phyloP scores from a whole-genome alignment of 1,139 yeast genomes.

The Yamadazyma kanchanaburiensis region DNA sequence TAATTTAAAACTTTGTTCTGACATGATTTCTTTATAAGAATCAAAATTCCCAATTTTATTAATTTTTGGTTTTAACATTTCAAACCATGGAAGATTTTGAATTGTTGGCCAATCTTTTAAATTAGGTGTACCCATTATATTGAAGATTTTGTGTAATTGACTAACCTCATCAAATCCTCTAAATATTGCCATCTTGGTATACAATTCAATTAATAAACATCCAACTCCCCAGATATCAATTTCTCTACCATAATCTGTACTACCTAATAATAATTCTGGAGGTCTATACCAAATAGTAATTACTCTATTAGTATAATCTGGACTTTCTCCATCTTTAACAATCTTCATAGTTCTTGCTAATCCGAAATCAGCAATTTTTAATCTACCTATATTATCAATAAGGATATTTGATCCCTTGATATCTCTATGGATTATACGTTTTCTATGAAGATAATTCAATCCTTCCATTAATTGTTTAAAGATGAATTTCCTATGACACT shows the following conservation, averaged over 20 bases:
- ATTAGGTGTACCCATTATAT: slow-evolving; percentile 84
- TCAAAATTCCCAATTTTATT: slow-evolving; percentile 48
- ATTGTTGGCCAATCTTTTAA: slow-evolving; percentile 75
- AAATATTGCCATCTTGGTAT: slow-evolving; percentile 71
- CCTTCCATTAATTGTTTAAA: slow-evolving; percentile 80
- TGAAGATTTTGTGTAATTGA: slow-evolving; percentile 73
- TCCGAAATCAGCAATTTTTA: slow-evolving; percentile 93
- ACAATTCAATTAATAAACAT: slow-evolving; percentile 80
- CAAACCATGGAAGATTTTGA: slow-evolving; percentile 86
- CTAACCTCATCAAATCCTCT: slow-evolving; percentile 88
- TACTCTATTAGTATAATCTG: slow-evolving; percentile 89
- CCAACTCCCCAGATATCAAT: slow-evolving; percentile 99
- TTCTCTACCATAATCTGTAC: slow-evolving; percentile 85
- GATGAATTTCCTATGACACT: slow-evolving; percentile 71
- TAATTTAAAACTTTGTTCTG: slow-evolving; percentile 58
- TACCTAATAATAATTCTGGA: slow-evolving; percentile 86
- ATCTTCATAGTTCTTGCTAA: slow-evolving; percentile 78
- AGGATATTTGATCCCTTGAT: slow-evolving; percentile 91
- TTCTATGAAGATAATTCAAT: slow-evolving; percentile 73
- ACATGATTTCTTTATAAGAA: slow-evolving; percentile 44
- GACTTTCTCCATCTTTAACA: slow-evolving; percentile 47
- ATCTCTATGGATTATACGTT: slow-evolving; percentile 84
- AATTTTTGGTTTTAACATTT: slow-evolving; percentile 65
- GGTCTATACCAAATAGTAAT: slow-evolving; percentile 98
- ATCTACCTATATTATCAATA: slow-evolving; percentile 64